Evolutionary conservation across 2,329 filamentous ascomycete species (phyloP), one percentile per base, ranked within the genome.

Genomic region (Botrytis sinoallii): DNA sequence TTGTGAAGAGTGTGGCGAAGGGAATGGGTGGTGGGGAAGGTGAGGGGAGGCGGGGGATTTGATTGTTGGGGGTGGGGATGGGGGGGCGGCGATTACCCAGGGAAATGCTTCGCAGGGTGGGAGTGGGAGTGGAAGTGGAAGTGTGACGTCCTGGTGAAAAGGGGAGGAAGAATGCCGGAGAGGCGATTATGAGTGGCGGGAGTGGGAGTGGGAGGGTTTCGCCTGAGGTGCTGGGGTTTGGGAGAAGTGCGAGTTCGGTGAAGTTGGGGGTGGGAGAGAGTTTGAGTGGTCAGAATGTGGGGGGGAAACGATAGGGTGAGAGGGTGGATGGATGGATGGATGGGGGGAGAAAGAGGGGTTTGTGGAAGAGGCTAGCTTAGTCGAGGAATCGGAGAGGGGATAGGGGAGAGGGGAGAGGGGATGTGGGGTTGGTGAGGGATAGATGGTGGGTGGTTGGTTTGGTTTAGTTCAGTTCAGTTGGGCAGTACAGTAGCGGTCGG

Each of bases 1-100:
- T 99, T 61, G 88, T 99, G 81, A 99, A 98, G 86, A 93, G 92
- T 60, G 96, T 98, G 1, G 96, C 95, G 32, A 98, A 97, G 85
- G 94, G 96, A 59, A 98, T 99, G 96, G 96, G 91, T 97, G 0
- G 90, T 97, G 8, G 93, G 93, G 52, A 90, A 90, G 77, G 93
- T 95, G 67, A 88, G 89, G 74, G 91, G 91, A 55, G 92, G 92
- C 7, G 89, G 92, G 92, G 3, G 88, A 93, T 77, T 86, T 94
- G 32, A 87, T 95, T 67, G 91, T 95, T 32, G 92, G 92, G 1
- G 91, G 91, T n/a, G 79, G 79, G 0, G 80, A 81, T 75, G 78
- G 78, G 0, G 80, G 79, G 10, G 74, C 77, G n/a, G 74, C 61
- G 38, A 25, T 68, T 25, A 52, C 65, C 14, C 25, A 60, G 18